Evolutionary conservation across 441 rosid genomes (phyloP), one percentile per base, ranked within the genome.

Genomic region (Pelargonium australe): DNA sequence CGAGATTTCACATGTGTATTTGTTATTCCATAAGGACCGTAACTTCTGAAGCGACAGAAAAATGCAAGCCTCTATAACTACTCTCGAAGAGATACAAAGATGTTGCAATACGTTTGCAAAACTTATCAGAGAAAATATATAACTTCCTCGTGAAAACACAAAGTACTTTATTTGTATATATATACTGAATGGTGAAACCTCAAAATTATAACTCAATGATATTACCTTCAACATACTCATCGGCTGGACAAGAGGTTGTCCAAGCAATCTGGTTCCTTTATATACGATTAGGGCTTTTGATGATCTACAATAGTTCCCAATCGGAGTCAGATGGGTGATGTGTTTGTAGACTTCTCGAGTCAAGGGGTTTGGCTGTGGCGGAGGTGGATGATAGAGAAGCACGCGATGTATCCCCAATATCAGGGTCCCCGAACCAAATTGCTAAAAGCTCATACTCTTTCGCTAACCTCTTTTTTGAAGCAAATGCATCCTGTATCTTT

Each of bases 401-500:
- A n/a, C 17, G 60, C 5, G 60, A 53, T n/a, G 0, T 53, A 20
- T 53, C 19, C 60, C 7, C 20, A 53, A 53, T 53, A 53, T 53
- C 60, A 16, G 60, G 4, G 23, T 53, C 60, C 23, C 60, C 60
- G 16, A 53, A 53, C 60, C 60, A 53, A 53, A 53, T n/a, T 9
- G 60, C 19, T 14, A 53, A 23, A 14, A 14, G 60, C 17, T 53
- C 60, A 5, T 53, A 53, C 60, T 53, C 60, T 13, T n/a, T 53
- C 7, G 60, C 60, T 53, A 53, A 53, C 60, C 60, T 53, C 60
- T 53, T 53, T 53, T 53, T 53, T 7, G 60, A 53, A 53, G 14
- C 16, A 53, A 53, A 53, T 53, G 60, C 60, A n/a, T 53, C 20
- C 60, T 14, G 20, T 1, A 53, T 53, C 60, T 53, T 14, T 53